Base-by-base conservation (phyloP, 139 green algal genomes). In the Chlorella sp. region DNA sequence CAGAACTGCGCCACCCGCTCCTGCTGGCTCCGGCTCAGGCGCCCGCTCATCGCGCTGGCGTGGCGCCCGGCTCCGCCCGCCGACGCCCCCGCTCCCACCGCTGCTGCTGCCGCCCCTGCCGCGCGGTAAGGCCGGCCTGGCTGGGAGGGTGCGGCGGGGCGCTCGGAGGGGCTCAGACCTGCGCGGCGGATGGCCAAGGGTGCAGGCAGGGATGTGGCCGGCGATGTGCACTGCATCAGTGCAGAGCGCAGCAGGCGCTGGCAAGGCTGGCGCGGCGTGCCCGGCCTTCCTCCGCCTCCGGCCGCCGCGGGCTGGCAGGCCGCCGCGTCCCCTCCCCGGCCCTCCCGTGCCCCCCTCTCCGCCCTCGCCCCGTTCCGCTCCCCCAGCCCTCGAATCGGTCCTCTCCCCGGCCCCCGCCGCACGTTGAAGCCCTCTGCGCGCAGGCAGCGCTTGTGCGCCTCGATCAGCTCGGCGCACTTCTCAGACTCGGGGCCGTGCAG, bases 381-480 rank as follows among this genome's bases (percentile, higher is more conserved):
- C n/a, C n/a, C n/a, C n/a, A n/a, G 1, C 46, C 46, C 46, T 55
- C 46, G 46, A 55, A n/a, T n/a, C n/a, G n/a, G n/a, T n/a, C n/a
- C n/a, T n/a, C n/a, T n/a, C n/a, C n/a, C n/a, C n/a, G n/a, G n/a
- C n/a, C n/a, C n/a, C n/a, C 25, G 55, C 55, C 56, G 12, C 68
- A 98, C 93, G 48, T 97, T 91, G 86, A 98, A 98, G 21, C 94
- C 94, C 76, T 98, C 94, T 25, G 88, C 75, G 19, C 94, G 77
- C 46, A 98, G 67, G 84, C 94, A 98, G 29, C 81, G 67, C 77
- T 97, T 97, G 85, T 98, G 94, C 0, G 92, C 91, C 67, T 98
- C 94, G 38, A 98, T 98, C 12, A 97, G 83, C 2, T 86, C 71
- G 50, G 87, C 55, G 72, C 92, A 96, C 73, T 88, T 83, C 2